Conservation (phyloP, 805 yeast species). For the Suhomyces vadensis region DNA sequence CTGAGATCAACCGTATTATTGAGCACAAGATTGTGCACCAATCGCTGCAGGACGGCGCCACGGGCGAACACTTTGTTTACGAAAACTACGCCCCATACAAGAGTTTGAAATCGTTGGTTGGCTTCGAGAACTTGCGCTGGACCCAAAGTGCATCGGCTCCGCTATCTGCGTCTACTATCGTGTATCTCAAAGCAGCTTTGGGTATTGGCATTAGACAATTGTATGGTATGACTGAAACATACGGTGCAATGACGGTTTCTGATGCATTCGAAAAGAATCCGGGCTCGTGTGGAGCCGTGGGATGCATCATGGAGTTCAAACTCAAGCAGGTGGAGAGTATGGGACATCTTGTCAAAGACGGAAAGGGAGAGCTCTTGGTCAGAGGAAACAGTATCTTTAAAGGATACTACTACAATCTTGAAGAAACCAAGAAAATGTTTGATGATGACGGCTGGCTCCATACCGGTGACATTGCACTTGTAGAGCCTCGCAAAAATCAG, state of each 20-base stretch:
- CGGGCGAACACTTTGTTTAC: conserved; percentile 9
- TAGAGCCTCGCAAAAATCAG: conserved; percentile 31
- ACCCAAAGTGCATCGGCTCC: conserved; percentile 36
- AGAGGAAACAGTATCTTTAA: conserved; percentile 58
- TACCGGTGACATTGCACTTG: conserved; percentile 53
- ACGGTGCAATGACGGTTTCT: conserved; percentile 22
- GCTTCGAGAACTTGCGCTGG: conserved; percentile 20
- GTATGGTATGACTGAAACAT: conserved; percentile 40
- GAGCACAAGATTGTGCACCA: conserved; percentile 11
- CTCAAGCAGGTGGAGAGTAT: conserved; percentile 17
- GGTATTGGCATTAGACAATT: conserved; percentile 57
- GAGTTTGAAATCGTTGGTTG: conserved; percentile 13
- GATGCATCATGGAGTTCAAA: conserved; percentile 21
- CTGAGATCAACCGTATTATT: conserved; percentile 12
- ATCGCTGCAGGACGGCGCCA: conserved; percentile 10
- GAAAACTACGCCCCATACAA: conserved; percentile 19
- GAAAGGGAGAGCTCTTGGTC: conserved; percentile 54
- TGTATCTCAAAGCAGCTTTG: conserved; percentile 27
- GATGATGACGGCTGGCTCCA: conserved; percentile 55
- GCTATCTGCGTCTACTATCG: conserved; percentile 23
- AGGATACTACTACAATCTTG: conserved; percentile 50
- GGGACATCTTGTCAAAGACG: conserved; percentile 20
- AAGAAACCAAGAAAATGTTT: conserved; percentile 48
- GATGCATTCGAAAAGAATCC: conserved; percentile 23
- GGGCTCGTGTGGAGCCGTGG: conserved; percentile 27